Percentiles rank a stretch among this genome's conserved stretches.
Evolutionary conservation across 108 stramenopile species (phyloP).

Genomic region (Fistulifera pelliculosa): DNA sequence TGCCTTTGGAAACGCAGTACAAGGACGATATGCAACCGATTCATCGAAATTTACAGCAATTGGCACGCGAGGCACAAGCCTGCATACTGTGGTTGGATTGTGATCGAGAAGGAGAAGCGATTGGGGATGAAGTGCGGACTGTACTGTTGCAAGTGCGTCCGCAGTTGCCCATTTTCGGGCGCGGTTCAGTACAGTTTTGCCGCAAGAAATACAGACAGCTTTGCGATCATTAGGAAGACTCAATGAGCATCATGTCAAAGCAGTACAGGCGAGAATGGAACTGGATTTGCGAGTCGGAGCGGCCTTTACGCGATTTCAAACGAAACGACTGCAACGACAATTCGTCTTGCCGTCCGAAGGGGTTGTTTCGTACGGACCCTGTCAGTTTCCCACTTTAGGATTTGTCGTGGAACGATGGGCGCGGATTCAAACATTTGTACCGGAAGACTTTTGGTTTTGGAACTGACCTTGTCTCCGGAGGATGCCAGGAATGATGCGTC

Average conservation of each 20-base stretch:
- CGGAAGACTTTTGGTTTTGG: slow-evolving; percentile 94
- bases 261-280: slow-evolving; percentile 87
- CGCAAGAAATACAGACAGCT: slow-evolving; percentile 79
- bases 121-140: slow-evolving; percentile 84
- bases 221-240: slow-evolving; percentile 57
- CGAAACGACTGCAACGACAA: slow-evolving; percentile 84
- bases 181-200: slow-evolving; percentile 87
- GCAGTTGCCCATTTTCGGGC: slow-evolving; percentile 63
- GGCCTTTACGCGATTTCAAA: slow-evolving; percentile 97
- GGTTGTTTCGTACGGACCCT: slow-evolving; percentile 93
- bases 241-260: slow-evolving; percentile 68
- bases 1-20: slow-evolving; percentile 64
- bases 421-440: slow-evolving; percentile 83
- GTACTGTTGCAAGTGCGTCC: slow-evolving; percentile 51
- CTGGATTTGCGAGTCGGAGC: slow-evolving; percentile 94
- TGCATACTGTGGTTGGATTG: slow-evolving; percentile 98
- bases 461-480: slow-evolving; percentile 24
- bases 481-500: slow-evolving; percentile 17
- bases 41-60: slow-evolving; percentile 45
- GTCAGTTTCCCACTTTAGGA: slow-evolving; percentile 99
- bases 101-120: slow-evolving; percentile 96
- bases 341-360: slow-evolving; percentile 60
- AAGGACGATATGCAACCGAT: slow-evolving; percentile 65
- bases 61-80: slow-evolving; percentile 42
- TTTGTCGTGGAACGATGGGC: slow-evolving; percentile 98